phyloP scores from a whole-genome alignment of 345 rosid species.

The Dovyalis caffra region DNA sequence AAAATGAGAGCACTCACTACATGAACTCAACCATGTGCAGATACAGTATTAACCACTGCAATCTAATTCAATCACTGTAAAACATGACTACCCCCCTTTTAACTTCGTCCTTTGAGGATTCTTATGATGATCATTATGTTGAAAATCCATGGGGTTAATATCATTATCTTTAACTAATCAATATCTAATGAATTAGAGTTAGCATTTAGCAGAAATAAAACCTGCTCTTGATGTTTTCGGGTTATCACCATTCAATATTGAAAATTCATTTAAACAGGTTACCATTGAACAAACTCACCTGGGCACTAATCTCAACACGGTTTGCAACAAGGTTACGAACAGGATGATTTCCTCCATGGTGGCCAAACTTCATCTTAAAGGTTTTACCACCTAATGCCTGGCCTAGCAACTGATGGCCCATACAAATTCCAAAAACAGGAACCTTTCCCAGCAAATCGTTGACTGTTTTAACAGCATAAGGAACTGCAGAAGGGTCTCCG shows the following conservation, averaged over 20 bases:
- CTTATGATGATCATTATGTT: neutral
- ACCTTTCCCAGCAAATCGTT: slow-evolving; percentile 77
- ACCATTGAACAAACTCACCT: slow-evolving; percentile 42
- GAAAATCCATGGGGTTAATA: neutral
- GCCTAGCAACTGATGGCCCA: slow-evolving; percentile 97
- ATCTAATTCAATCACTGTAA: slow-evolving; percentile 6
- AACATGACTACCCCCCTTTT: neutral
- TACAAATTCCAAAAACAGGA: slow-evolving; percentile 95
- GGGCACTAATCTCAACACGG: slow-evolving; percentile 91
- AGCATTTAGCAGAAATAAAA: neutral
- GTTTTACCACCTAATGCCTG: slow-evolving; percentile 97
- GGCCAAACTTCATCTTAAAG: slow-evolving; percentile 97
- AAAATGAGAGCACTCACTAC: neutral
- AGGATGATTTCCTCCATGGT: slow-evolving; percentile 97
- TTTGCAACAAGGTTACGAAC: slow-evolving; percentile 65
- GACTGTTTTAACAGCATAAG: slow-evolving; percentile 87
- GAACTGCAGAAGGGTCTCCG: slow-evolving; percentile 96
- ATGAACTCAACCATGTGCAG: neutral
- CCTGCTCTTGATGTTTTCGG: neutral
- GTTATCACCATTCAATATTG: neutral
- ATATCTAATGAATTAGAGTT: neutral
- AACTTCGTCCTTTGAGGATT: neutral
- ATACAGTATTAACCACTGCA: neutral
- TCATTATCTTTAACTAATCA: neutral
- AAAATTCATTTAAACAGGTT: neutral